These are phyloP conservation scores for Xylariaceae sp. DNA, from an alignment of 2,329 filamentous ascomycete species.

Conservation along the genomic window DNA sequence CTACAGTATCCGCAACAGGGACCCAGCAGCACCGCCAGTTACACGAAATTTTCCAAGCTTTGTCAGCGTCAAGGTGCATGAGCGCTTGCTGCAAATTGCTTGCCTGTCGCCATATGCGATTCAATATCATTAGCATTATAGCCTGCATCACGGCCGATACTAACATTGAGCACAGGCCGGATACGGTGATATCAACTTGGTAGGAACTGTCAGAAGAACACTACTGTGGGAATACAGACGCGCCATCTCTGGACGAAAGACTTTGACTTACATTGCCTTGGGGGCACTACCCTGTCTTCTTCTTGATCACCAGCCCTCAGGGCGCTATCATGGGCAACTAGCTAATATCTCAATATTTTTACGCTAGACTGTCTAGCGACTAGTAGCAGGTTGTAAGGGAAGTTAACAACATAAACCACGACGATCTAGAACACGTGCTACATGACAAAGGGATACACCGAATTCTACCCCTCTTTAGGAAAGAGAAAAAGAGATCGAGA, in stretches of 20 bases:
- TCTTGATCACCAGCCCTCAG: too few relatives aligned
- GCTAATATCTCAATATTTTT: too few relatives aligned
- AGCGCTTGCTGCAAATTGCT: slow-evolving; percentile 1
- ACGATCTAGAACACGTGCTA: neutral
- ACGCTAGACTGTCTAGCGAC: too few relatives aligned
- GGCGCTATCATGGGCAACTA: too few relatives aligned
- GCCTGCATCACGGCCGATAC: slow-evolving; percentile 15
- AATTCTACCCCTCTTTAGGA: neutral
- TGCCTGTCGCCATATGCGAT: neutral
- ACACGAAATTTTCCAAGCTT: slow-evolving; percentile 12
- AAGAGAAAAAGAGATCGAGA: slow-evolving; percentile 2
- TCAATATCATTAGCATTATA: slow-evolving; percentile 16
- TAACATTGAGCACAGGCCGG: neutral
- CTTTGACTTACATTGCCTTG: too few relatives aligned
- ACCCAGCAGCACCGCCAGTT: slow-evolving; percentile 6
- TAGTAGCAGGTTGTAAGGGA: too few relatives aligned
- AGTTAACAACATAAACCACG: too few relatives aligned
- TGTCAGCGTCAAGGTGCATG: too few relatives aligned
- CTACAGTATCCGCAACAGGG: neutral
- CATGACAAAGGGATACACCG: slow-evolving; percentile 1
- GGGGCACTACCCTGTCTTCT: too few relatives aligned
- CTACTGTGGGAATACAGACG: slow-evolving; percentile 2
- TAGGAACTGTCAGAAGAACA: slow-evolving; percentile 9
- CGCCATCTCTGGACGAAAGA: too few relatives aligned
- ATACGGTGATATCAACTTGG: slow-evolving; percentile 13